These are phyloP conservation scores for Glaciozyma martinii DNA, from an alignment of 768 basidiomycete genomes.

Conservation along the genomic window DNA sequence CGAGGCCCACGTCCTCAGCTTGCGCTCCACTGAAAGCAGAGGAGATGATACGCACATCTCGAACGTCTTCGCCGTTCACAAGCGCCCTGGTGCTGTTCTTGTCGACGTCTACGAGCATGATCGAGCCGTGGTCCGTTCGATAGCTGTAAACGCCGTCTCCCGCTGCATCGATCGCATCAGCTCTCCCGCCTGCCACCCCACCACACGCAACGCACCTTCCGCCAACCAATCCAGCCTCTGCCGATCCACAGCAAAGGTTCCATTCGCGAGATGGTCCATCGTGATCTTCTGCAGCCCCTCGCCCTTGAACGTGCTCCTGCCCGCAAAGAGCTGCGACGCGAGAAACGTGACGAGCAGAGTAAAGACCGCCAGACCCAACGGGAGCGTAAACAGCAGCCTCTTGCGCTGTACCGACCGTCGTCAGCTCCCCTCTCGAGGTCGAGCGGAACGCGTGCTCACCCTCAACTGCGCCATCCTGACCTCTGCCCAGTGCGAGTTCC, in stretches of 20 bases:
- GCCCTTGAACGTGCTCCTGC: slow-evolving; percentile 12
- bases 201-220: slow-evolving; percentile 55
- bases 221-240: slow-evolving; percentile 70
- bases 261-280: slow-evolving; percentile 64
- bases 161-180: slow-evolving; percentile 46
- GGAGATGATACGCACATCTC: background rate
- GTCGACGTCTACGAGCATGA: slow-evolving; percentile 72
- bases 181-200: background rate
- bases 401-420: background rate
- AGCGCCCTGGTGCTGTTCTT: slow-evolving; percentile 59
- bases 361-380: background rate
- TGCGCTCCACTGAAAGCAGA: background rate
- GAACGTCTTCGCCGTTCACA: slow-evolving; percentile 51
- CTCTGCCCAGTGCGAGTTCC: background rate
- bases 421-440: background rate
- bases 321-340: background rate
- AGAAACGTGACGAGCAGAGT: slow-evolving; percentile 1
- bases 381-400: slow-evolving; percentile 2
- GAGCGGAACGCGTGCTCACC: background rate
- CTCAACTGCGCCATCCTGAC: background rate
- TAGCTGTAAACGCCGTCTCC: slow-evolving; percentile 84
- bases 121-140: slow-evolving; percentile 51
- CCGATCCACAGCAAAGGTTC: slow-evolving; percentile 57
- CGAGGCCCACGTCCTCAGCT: background rate
- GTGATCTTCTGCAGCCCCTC: slow-evolving; percentile 10